Evolutionary conservation across 2,329 filamentous ascomycete genomes (phyloP).

Genomic region (Aaosphaeria pasadenensis): DNA sequence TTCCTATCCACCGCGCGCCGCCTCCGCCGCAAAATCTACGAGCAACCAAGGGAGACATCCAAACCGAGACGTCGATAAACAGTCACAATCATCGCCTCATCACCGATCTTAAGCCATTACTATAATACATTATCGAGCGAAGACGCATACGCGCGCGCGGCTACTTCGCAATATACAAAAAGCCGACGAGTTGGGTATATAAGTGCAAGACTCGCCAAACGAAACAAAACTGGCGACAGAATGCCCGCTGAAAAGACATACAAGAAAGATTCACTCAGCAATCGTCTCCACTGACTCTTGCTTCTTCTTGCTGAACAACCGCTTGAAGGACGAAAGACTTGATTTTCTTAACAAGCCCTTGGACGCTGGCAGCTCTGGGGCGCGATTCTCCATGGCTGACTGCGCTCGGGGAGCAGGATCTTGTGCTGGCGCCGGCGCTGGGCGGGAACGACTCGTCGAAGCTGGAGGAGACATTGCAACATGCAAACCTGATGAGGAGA

Average conservation of each 20-base stretch:
- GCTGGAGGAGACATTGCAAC: conserved; percentile 19
- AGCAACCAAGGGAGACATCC: too few relatives aligned
- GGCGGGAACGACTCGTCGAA: too few relatives aligned
- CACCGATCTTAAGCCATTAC: too few relatives aligned
- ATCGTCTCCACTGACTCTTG: conserved; percentile 30
- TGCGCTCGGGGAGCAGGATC: conserved; percentile 19
- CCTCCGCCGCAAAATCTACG: too few relatives aligned
- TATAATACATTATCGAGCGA: too few relatives aligned
- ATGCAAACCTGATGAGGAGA: conserved; percentile 25
- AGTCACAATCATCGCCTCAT: too few relatives aligned
- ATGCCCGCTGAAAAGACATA: conserved; percentile 18
- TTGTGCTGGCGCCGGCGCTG: too few relatives aligned
- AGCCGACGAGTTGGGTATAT: conserved; percentile 29
- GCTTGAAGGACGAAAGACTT: conserved; percentile 34
- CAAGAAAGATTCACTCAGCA: conserved; percentile 21
- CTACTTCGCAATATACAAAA: too few relatives aligned
- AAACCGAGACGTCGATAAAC: too few relatives aligned
- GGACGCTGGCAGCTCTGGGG: conserved; percentile 1
- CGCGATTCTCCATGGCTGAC: conserved; percentile 25
- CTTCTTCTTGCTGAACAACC: conserved; percentile 36
- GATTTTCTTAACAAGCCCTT: conserved; percentile 28
- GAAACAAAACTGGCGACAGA: conserved; percentile 1
- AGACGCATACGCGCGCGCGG: too few relatives aligned
- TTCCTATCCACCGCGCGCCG: too few relatives aligned
- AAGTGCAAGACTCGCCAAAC: conserved; percentile 22